phyloP scores from a whole-genome alignment of 352 stramenopile species.

The Globisporangium radiosum region DNA sequence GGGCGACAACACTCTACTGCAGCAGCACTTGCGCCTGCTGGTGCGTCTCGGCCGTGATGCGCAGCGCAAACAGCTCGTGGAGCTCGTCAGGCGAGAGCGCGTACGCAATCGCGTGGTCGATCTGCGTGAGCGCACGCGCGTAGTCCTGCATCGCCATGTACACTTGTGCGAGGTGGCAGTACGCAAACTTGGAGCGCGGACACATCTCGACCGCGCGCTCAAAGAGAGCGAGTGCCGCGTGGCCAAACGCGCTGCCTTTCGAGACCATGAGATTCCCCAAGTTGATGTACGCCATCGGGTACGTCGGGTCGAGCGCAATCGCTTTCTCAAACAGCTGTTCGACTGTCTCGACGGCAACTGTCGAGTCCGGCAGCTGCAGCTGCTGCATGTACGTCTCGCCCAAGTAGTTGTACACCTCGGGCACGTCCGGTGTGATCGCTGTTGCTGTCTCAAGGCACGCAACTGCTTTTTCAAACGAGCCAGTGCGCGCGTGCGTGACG shows the following conservation, averaged over 20 bases:
- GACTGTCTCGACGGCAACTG: slow-evolving; percentile 48
- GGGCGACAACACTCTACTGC: slow-evolving; percentile 25
- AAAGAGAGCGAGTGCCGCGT: slow-evolving; percentile 65
- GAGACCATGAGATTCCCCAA: slow-evolving; percentile 76
- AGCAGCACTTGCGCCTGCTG: slow-evolving; percentile 61
- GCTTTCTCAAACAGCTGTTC: slow-evolving; percentile 80
- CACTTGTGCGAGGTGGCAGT: slow-evolving; percentile 77
- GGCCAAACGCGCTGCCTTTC: slow-evolving; percentile 61
- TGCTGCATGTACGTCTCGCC: slow-evolving; percentile 85
- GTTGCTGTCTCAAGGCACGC: slow-evolving; percentile 59
- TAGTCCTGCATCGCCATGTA: slow-evolving; percentile 87
- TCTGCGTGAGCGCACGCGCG: slow-evolving; percentile 69
- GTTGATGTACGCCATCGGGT: slow-evolving; percentile 86
- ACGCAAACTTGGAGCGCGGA: slow-evolving; percentile 76
- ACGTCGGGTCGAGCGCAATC: slow-evolving; percentile 69
- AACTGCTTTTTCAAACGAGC: slow-evolving; percentile 66
- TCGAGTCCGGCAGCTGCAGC: slow-evolving; percentile 42
- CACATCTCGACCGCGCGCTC: slow-evolving; percentile 74
- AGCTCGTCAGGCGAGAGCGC: slow-evolving; percentile 72
- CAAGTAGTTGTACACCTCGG: slow-evolving; percentile 85
- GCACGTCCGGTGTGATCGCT: slow-evolving; percentile 62
- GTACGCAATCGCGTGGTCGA: slow-evolving; percentile 66
- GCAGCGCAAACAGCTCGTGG: slow-evolving; percentile 72
- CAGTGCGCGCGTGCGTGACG: slow-evolving; percentile 63
- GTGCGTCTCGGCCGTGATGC: slow-evolving; percentile 73